Base-by-base conservation (phyloP, 2,329 filamentous ascomycete genomes). In the Hymenoscyphus linearis region DNA sequence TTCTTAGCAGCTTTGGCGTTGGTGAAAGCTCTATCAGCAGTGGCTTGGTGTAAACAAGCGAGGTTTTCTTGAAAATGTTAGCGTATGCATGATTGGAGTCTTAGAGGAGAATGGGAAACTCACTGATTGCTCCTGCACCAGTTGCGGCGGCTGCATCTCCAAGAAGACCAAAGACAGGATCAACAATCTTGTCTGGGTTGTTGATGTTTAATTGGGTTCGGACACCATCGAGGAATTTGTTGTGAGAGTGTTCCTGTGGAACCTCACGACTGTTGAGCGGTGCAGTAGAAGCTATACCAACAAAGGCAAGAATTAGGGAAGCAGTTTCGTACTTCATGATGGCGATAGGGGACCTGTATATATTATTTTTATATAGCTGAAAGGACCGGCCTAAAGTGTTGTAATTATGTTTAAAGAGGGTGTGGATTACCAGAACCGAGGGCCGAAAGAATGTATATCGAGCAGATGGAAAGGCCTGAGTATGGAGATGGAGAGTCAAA, bases 21-120 rank as follows among this genome's bases (percentile, higher is more conserved):
- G 69, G 81, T 84, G 72, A 85, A 85, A 57, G 83, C 83, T 71
- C 81, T 81, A 74, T 85, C 83, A 53, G 83, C 83, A 16, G 77
- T 77, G 56, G 76, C 78, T 76, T 84, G 82, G 71, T 85, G 83
- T 54, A 85, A 79, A 69, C 83, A 86, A 73, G 85, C 81, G 61
- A 80, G 72, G 69, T 85, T 78, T 34, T 73, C 50, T 53, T 26
- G 50, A 16, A 26, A 34, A 53, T 25, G 50, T 53, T 18, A 53
- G 26, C 25, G 16, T 26, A 47, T 16, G 9, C 5, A 10, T 53
- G 25, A 53, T 16, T 27, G 7, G 50, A 16, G 13, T n/a, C 4
- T 16, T 14, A 12, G 22, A 53, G 3, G 22, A 22, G 26, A 25
- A n/a, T 53, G 14, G 3, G 16, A 34, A 27, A 31, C 50, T 27